Evolutionary conservation across 2,329 filamentous ascomycete genomes (phyloP).

Genomic region (Malbranchea zuffiana): DNA sequence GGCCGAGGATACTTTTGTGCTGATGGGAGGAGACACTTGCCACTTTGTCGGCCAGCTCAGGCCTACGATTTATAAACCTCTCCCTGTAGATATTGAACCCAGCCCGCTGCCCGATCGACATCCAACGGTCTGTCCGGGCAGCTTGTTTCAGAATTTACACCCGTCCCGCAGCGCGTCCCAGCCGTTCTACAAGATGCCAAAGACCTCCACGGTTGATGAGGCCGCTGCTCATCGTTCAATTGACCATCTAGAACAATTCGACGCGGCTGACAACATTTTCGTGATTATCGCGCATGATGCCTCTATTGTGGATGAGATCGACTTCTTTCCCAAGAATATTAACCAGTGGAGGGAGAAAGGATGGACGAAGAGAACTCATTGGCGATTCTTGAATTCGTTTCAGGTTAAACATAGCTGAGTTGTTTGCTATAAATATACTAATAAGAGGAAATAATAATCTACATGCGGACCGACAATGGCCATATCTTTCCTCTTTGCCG

Average conservation of each 20-base stretch:
- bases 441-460: too few relatives aligned
- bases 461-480: too few relatives aligned
- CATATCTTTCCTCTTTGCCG: too few relatives aligned
- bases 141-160: conserved; percentile 1
- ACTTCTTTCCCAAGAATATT: conserved; percentile 21
- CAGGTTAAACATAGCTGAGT: too few relatives aligned
- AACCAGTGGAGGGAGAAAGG: conserved; percentile 24
- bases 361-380: conserved; percentile 14
- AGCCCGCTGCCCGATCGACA: conserved; percentile 5
- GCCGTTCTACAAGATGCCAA: conserved; percentile 18
- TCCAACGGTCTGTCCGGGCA: conserved; percentile 5
- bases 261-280: conserved; percentile 21
- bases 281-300: conserved; percentile 25
- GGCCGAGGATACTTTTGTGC: conserved; percentile 18
- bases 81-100: conserved; percentile 16
- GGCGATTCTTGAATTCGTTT: conserved; percentile 5
- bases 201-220: conserved; percentile 14
- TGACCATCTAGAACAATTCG: conserved; percentile 20
- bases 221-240: conserved; percentile 6
- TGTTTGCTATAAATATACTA: too few relatives aligned
- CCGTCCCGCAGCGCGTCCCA: not conserved
- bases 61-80: conserved; percentile 20
- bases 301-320: conserved; percentile 17
- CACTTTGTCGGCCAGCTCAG: conserved; percentile 22
- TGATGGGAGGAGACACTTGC: conserved; percentile 22